Evolutionary conservation across 192 early-diverging fungal genomes (phyloP), one percentile per base, ranked within the genome.

Genomic region (Lunasporangiospora selenospora): DNA sequence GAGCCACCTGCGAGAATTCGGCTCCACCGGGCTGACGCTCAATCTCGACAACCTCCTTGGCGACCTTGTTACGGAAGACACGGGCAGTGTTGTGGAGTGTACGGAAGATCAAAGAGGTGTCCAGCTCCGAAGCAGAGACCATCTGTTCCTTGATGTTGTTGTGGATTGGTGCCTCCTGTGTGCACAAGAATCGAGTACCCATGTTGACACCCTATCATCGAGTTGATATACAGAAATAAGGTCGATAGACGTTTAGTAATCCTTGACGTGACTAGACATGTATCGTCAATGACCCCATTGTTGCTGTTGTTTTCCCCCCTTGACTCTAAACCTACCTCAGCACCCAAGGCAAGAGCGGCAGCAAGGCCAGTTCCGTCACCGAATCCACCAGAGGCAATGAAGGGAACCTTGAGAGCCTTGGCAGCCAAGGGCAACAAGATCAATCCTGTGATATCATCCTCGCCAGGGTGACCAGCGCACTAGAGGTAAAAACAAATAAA

Each of bases 101-200:
- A 6, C 88, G 75, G 79, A 93, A 93, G 63, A 92, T 89, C 24
- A 92, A 76, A 10, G 83, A 42, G 2, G 89, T 90, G 47, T 82
- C 75, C 23, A 83, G 77, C 53, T 93, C 91, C 33, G 81, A 73
- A 1, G 84, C 89, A 18, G 80, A 69, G 36, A 91, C 90, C 58
- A 93, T 91, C 30, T 76, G 75, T 48, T 89, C 77, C 78, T 93
- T 93, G 78, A 92, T 84, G 67, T 88, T 85, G 31, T 86, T 64
- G 75, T 92, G 90, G 45, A 91, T 86, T 32, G 88, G 89, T 4
- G 86, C 50, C 58, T 93, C 92, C 33, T 80, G 75, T 0, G 90
- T 91, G 77, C 87, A 88, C 88, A 93, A 85, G 83, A 93, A 93
- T n/a, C 92, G 88, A 13, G 92, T 93, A 40, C 92, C 91, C 90